A percentile compares a stretch with the other conserved stretches of the same genome.
These are phyloP conservation scores for Boletellus ananas DNA, from an alignment of 768 basidiomycete genomes.

Conservation along the genomic window DNA sequence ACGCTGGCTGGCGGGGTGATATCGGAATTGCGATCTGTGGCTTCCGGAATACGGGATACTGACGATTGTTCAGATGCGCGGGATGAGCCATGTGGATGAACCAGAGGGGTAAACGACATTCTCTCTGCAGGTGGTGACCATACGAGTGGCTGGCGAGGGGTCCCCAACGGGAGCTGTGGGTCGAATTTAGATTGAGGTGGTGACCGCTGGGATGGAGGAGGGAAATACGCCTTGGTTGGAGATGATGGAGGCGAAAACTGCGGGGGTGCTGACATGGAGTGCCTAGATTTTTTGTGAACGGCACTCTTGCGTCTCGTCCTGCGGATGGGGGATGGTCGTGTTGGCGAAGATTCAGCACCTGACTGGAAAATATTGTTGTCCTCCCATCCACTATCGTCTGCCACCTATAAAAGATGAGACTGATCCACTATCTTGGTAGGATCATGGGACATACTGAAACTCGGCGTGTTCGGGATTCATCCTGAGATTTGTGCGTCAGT, in stretches of 20 bases:
- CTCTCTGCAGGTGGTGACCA: slow-evolving; percentile 14
- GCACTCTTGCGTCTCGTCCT: slow-evolving; percentile 41
- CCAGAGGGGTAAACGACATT: slow-evolving; percentile 12
- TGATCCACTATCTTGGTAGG: slow-evolving; percentile 9
- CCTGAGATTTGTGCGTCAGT: slow-evolving; percentile 37
- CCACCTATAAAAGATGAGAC: slow-evolving; percentile 21
- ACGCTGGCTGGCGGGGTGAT: slow-evolving; percentile 12
- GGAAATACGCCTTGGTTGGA: slow-evolving; percentile 29
- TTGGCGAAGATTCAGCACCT: slow-evolving; percentile 82
- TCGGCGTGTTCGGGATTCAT: slow-evolving; percentile 51
- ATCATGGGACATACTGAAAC: slow-evolving; percentile 43
- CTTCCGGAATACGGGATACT: slow-evolving; percentile 4
- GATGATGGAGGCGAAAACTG: slow-evolving; percentile 45
- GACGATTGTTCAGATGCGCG: slow-evolving; percentile 9
- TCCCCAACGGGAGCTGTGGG: slow-evolving; percentile 44
- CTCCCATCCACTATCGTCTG: slow-evolving; percentile 83
- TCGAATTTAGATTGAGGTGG: slow-evolving; percentile 57
- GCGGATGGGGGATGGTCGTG: slow-evolving; percentile 54
- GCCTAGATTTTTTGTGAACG: slow-evolving; percentile 51
- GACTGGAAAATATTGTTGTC: slow-evolving; percentile 90
- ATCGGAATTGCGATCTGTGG: not conserved
- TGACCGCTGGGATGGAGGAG: slow-evolving; percentile 28
- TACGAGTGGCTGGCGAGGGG: slow-evolving; percentile 29
- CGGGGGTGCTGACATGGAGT: slow-evolving; percentile 71
- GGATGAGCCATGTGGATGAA: slow-evolving; percentile 18